Evolutionary conservation across 441 rosid species (phyloP), one percentile per base, ranked within the genome.

Genomic region (Erodium chrysanthum): DNA sequence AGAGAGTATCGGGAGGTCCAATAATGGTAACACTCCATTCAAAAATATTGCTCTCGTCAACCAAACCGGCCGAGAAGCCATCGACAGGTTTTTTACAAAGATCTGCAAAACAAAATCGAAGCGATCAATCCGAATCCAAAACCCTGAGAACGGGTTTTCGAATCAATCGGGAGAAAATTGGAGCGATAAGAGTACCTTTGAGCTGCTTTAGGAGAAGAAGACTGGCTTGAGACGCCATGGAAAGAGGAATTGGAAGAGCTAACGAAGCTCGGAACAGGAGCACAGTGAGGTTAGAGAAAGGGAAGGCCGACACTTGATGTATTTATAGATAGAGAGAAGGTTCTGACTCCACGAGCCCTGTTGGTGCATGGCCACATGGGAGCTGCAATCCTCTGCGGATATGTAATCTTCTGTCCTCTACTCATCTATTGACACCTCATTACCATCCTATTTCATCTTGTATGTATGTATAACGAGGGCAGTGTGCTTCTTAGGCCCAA

Each of bases 1-100:
- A 85, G 29, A 87, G 84, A 66, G 92, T 87, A 29, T 85, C 92
- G n/a, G 92, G 92, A 23, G 92, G 92, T 61, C 92, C 92, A 65
- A 87, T 85, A 44, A 87, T 77, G 7, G 88, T 80, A 61, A 87
- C 89, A 69, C 82, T 76, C 92, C 92, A 87, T 80, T 85, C 89
- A 68, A 87, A 87, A 56, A 87, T 68, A 77, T 87, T 85, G 67
- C 52, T 83, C 72, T 87, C 92, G 66, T 87, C 92, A 23, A 85
- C 84, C 74, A 87, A 48, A 65, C 92, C 92, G 42, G 92, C 84
- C 44, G 92, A 87, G 82, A 87, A 87, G 15, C 92, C 92, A 77
- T 85, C 86, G 31, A 86, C 92, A 1, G 92, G 92, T 67, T 85
- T 77, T 75, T 78, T 86, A 68, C 92, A 86, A 65, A 86, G 92